Percentiles rank a stretch among this genome's conserved stretches.
phyloP scores from a whole-genome alignment of 768 basidiomycete genomes.

The Boletellus sp. region DNA sequence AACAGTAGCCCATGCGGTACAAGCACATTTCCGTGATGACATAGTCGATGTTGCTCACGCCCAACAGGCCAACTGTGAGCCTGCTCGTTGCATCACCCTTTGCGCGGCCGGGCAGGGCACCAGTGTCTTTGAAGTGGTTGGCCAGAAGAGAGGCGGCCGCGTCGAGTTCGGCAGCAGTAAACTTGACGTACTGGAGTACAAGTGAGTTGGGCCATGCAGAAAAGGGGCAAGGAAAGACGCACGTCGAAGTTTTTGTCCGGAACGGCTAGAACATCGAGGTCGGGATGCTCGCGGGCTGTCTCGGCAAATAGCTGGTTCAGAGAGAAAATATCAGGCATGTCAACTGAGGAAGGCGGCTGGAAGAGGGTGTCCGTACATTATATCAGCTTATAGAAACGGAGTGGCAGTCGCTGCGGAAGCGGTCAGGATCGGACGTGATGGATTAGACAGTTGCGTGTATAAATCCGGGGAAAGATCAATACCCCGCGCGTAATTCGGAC shows the following conservation, averaged over 20 bases:
- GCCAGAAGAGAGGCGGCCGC: constrained; percentile 27
- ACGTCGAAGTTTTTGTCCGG: constrained; percentile 26
- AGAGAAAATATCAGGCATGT: constrained; percentile 24
- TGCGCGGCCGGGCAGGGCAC: constrained; percentile 17
- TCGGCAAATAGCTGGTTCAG: constrained; percentile 26
- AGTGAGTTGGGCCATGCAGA: background rate
- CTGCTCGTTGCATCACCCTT: constrained; percentile 24
- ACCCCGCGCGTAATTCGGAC: too few relatives aligned
- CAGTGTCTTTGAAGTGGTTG: constrained; percentile 20
- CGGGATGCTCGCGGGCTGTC: constrained; percentile 18
- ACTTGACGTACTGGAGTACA: constrained; percentile 19
- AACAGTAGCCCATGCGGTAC: constrained; percentile 32
- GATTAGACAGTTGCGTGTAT: background rate
- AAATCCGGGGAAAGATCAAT: too few relatives aligned
- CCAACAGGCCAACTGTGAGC: constrained; percentile 25
- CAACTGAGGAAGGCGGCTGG: background rate
- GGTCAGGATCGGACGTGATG: background rate
- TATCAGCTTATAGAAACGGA: background rate
- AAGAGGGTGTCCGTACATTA: background rate
- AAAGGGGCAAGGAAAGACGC: background rate
- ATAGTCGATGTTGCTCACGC: constrained; percentile 27
- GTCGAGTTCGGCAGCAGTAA: constrained; percentile 25
- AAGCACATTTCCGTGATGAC: constrained; percentile 23
- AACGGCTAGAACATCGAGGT: constrained; percentile 22
- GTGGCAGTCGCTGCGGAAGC: background rate